Conservation (phyloP, 2,329 filamentous ascomycete species). For the Fusarium heterosporum region DNA sequence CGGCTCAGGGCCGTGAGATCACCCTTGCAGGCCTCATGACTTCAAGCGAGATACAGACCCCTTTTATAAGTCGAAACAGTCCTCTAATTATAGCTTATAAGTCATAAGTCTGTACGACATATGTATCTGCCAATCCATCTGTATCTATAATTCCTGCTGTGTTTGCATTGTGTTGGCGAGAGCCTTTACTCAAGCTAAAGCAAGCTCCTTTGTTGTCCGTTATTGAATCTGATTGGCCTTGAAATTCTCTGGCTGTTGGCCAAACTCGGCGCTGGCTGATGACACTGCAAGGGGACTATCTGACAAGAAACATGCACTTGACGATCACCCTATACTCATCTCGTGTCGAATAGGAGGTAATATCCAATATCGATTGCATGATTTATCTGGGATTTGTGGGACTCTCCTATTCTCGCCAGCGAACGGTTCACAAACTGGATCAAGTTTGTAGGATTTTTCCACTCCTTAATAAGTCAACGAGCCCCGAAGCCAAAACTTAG, state of each 20-base stretch:
- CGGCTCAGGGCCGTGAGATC: conserved; percentile 2
- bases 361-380: conserved; percentile 5
- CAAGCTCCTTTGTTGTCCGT: conserved; percentile 15
- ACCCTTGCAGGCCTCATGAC: conserved; percentile 4
- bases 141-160: background rate
- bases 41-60: conserved; percentile 14
- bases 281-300: conserved; percentile 18
- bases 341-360: conserved; percentile 17
- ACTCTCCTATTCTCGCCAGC: background rate
- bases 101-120: background rate
- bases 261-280: conserved; percentile 20
- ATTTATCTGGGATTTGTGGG: background rate
- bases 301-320: conserved; percentile 4
- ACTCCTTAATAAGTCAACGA: background rate
- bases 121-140: background rate
- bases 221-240: conserved; percentile 24
- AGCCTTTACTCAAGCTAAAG: conserved; percentile 5
- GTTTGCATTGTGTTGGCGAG: conserved; percentile 7
- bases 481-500: background rate
- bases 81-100: background rate
- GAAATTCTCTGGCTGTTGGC: background rate
- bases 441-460: background rate
- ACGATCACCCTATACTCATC: background rate
- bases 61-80: conserved; percentile 4
- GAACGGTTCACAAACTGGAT: background rate